These are phyloP conservation scores for Rhizophagus clarus DNA, from an alignment of 192 early-diverging fungal species.

Conservation along the genomic window DNA sequence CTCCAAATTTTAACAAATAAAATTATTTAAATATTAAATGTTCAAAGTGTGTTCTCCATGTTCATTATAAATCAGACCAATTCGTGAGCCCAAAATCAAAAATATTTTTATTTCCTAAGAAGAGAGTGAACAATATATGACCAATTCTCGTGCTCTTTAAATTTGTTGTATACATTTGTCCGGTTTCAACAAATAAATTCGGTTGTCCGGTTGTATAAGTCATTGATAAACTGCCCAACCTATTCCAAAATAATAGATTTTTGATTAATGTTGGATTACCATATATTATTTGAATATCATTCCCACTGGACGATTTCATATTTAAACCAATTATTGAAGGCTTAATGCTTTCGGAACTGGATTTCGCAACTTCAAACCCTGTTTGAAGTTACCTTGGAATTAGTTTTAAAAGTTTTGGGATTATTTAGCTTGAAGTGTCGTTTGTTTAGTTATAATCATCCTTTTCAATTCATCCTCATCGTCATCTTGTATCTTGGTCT, in stretches of 20 bases:
- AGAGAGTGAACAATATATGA: slow-evolving; percentile 72
- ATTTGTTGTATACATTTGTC: slow-evolving; percentile 96
- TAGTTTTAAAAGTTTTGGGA: no score
- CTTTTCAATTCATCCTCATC: slow-evolving; percentile 58
- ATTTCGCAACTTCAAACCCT: no score
- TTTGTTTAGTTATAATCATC: slow-evolving; percentile 45
- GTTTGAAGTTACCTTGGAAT: no score
- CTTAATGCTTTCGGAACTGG: no score
- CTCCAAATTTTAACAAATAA: no score
- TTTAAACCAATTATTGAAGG: no score
- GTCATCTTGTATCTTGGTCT: slow-evolving; percentile 61
- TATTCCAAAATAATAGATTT: slow-evolving; percentile 28
- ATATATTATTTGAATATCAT: not conserved
- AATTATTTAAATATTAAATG: no score
- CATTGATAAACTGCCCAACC: slow-evolving; percentile 93
- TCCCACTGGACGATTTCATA: slow-evolving; percentile 52
- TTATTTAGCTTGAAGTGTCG: no score
- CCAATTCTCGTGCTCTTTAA: slow-evolving; percentile 82
- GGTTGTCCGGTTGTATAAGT: slow-evolving; percentile 94
- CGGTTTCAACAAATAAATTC: slow-evolving; percentile 95
- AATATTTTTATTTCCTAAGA: slow-evolving; percentile 50
- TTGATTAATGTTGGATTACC: no score
- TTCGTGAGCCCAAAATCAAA: no score
- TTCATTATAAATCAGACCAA: not conserved
- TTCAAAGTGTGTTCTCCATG: no score